Percentiles rank a stretch among this genome's conserved stretches.
Conservation (phyloP, 768 basidiomycete genomes). For the Lentinula detonsa region DNA sequence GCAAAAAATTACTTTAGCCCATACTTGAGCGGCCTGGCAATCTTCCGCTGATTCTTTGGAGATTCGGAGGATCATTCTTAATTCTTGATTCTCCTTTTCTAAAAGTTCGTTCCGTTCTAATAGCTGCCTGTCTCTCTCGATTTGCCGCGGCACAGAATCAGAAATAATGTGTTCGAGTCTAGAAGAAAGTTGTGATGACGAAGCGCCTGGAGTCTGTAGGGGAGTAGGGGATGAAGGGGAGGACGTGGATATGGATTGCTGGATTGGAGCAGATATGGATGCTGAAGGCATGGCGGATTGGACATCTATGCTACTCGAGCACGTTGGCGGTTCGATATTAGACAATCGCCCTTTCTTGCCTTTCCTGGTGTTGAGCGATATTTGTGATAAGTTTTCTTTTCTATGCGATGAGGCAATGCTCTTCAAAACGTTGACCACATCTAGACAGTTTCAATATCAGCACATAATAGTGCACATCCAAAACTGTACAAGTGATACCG, state of each 20-base stretch:
- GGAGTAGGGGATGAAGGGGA: not conserved
- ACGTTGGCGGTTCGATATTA: not conserved
- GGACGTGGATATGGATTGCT: not conserved
- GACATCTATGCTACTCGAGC: not conserved
- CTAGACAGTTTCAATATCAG: not conserved
- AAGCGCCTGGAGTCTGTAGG: not conserved
- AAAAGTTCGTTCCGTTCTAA: not conserved
- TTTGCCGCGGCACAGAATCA: not conserved
- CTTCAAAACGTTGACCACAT: not conserved
- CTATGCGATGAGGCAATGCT: not conserved
- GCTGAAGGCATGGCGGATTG: too few relatives aligned
- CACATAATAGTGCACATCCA: too few relatives aligned
- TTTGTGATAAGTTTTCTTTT: not conserved
- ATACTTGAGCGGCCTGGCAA: not conserved
- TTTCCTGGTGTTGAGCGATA: not conserved
- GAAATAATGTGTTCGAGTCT: not conserved
- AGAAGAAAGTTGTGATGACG: not conserved
- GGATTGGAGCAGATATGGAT: not conserved
- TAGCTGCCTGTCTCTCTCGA: not conserved
- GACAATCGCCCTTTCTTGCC: slow-evolving; percentile 4
- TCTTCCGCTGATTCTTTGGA: not conserved
- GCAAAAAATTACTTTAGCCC: not conserved
- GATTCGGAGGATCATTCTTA: slow-evolving; percentile 2
- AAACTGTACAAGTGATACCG: not conserved
- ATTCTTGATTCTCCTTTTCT: not conserved